Evolutionary conservation across 176 grass and related monocot genomes (phyloP), one percentile per base, ranked within the genome.

Genomic region (Saccharum spontaneum): DNA sequence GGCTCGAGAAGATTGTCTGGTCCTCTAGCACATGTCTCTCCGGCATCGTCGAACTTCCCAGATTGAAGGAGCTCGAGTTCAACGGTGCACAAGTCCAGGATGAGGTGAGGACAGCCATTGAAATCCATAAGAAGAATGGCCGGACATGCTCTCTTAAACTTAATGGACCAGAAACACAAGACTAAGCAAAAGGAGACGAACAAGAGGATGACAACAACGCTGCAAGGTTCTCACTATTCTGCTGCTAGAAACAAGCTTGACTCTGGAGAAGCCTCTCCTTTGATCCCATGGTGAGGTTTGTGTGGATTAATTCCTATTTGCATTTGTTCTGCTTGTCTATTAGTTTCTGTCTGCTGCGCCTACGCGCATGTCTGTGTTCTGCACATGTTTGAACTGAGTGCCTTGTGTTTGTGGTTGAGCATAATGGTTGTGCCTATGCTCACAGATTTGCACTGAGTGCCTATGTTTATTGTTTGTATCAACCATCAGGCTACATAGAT

Each of bases 41-140:
- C 0, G 62, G 37, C 5, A 82, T 87, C 5, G 2, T 46, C 0
- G 13, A 82, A 0, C 85, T 87, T 59, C 36, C 24, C 0, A 20
- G 18, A 7, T 69, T 82, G 61, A 82, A 82, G 79, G 71, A 81
- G 18, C 45, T 87, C 18, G 46, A 82, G 70, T 59, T 81, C 17
- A 81, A 44, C 0, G 85, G 78, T 57, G 4, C n/a, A 3, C 0
- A 16, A 17, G 48, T 81, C 24, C 12, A 36, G 2, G 0, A 9
- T 2, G 46, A 82, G 48, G 37, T 86, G 78, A 7, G 1, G 15
- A 1, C 4, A 3, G 45, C 45, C 45, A 48, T 48, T 15, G 12
- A 15, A 2, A 48, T 15, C 4, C 45, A 48, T 48, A 2, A 13
- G 15, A 48, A 48, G 13, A 48, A 48, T 2, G n/a, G n/a, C n/a